Conservation (phyloP, 2,329 filamentous ascomycete species). For the Aspergillus fructus region DNA sequence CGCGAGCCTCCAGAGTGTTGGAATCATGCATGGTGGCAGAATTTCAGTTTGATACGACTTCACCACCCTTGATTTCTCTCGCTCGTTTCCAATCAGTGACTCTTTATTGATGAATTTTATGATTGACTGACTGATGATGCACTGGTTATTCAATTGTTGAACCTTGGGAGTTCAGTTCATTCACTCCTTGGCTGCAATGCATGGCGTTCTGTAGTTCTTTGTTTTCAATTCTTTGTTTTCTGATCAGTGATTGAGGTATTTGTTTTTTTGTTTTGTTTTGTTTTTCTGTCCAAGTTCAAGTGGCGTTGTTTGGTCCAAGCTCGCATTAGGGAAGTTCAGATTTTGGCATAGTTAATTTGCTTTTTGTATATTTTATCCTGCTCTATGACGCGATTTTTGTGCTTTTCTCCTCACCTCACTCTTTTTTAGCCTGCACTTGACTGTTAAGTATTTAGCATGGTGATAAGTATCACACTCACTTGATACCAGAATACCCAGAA, state of each 20-base stretch:
- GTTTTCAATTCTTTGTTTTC: no score
- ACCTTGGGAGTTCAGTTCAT: background rate
- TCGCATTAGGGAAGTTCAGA: no score
- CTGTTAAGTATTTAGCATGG: background rate
- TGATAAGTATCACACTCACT: background rate
- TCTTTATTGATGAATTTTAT: background rate
- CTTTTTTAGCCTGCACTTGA: background rate
- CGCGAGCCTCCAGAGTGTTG: constrained; percentile 22
- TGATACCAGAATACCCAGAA: background rate
- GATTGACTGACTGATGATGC: background rate
- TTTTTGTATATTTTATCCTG: background rate
- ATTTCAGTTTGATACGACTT: constrained; percentile 19
- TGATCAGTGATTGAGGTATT: background rate
- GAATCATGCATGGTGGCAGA: constrained; percentile 23
- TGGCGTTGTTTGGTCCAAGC: background rate
- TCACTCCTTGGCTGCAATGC: background rate
- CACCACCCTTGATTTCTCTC: background rate
- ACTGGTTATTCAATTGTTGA: background rate
- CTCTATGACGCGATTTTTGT: background rate
- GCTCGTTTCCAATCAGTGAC: background rate
- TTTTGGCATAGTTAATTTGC: no score
- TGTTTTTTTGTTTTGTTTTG: background rate
- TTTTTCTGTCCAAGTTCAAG: background rate
- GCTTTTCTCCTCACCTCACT: background rate
- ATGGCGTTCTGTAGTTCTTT: constrained; percentile 1